Percentiles rank a stretch among this genome's conserved stretches.
Conservation (phyloP, 768 basidiomycete species). For the Kwoniella sp. region DNA sequence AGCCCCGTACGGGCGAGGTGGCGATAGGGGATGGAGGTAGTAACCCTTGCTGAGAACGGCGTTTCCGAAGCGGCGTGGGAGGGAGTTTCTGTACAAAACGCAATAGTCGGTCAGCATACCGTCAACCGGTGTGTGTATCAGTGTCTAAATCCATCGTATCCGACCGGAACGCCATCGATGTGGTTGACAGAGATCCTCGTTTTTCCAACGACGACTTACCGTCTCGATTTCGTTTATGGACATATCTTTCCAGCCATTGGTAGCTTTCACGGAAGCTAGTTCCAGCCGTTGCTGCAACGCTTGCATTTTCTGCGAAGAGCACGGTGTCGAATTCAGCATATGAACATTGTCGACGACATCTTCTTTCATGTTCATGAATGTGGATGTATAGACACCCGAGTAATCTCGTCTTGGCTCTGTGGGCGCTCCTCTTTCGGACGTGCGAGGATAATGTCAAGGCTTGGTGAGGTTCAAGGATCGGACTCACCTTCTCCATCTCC, state of each 20-base stretch:
- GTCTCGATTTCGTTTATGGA: slow-evolving; percentile 48
- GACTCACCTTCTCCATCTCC: slow-evolving; percentile 54
- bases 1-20: slow-evolving; percentile 16
- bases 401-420: neutral
- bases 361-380: no score
- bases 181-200: neutral
- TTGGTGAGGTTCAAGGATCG: no score
- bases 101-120: neutral
- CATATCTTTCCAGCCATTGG: slow-evolving; percentile 48
- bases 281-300: slow-evolving; percentile 48
- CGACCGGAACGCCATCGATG: no score
- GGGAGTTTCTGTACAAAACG: slow-evolving; percentile 27
- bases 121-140: no score
- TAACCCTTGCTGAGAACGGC: slow-evolving; percentile 18
- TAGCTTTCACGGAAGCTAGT: slow-evolving; percentile 48
- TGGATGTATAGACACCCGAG: no score
- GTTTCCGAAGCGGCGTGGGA: slow-evolving; percentile 26
- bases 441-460: no score
- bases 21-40: slow-evolving; percentile 29
- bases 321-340: neutral
- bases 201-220: no score
- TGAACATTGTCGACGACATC: slow-evolving; percentile 8
- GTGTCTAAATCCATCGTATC: no score
- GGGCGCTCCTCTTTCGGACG: no score
- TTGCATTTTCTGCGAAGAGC: slow-evolving; percentile 40